phyloP scores from a whole-genome alignment of 352 stramenopile species.

The Saprolegnia diclina region DNA sequence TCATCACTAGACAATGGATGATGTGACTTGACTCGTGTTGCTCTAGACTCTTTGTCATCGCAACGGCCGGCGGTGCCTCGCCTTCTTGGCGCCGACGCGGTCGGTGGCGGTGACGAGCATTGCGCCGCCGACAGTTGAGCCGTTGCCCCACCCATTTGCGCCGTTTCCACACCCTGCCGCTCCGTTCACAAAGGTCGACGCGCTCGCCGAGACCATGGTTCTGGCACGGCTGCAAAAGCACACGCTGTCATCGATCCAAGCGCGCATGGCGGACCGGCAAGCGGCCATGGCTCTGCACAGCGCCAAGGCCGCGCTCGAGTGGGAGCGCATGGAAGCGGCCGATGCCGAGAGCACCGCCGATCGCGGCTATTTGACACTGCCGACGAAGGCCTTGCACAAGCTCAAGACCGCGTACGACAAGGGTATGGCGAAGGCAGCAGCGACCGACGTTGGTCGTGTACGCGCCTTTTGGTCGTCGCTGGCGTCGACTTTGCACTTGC shows the following conservation, averaged over 20 bases:
- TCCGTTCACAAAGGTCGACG: background rate
- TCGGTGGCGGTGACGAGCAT: background rate
- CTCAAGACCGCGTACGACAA: slow-evolving; percentile 6
- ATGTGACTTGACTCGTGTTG: background rate
- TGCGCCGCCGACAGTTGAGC: too few species aligned
- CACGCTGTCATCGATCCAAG: slow-evolving; percentile 8
- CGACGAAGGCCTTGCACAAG: slow-evolving; percentile 7
- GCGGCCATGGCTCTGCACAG: background rate
- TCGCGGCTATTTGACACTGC: slow-evolving; percentile 10
- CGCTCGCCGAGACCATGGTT: slow-evolving; percentile 4
- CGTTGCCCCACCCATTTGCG: background rate
- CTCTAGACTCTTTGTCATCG: background rate
- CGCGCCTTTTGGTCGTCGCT: background rate
- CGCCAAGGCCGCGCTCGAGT: slow-evolving; percentile 19
- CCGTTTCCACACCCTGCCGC: background rate
- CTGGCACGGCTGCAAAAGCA: slow-evolving; percentile 16
- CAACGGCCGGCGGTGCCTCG: background rate
- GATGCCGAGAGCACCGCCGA: slow-evolving; percentile 1
- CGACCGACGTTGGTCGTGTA: background rate
- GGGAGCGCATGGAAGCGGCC: background rate
- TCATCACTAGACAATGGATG: background rate
- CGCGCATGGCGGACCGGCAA: slow-evolving; percentile 4
- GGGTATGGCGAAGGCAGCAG: background rate
- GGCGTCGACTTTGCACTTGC: background rate
- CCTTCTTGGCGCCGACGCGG: background rate